phyloP scores from a whole-genome alignment of 73 alveolate species.

The Effrenium voratum region DNA sequence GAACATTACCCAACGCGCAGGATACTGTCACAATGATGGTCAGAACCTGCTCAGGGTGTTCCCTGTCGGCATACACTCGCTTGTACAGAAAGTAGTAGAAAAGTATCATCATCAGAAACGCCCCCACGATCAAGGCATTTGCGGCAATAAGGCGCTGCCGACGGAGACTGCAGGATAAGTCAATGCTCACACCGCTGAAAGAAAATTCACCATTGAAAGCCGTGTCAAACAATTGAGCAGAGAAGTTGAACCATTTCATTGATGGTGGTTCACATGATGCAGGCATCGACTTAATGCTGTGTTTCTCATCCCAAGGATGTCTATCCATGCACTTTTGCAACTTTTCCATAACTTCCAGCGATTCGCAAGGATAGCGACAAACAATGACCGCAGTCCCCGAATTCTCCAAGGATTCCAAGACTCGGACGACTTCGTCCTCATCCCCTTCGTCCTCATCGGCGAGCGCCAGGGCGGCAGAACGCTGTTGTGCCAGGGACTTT shows the following conservation, averaged over 20 bases:
- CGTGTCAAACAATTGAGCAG: conserved; percentile 12
- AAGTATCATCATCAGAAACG: conserved; percentile 46
- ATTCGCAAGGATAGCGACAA: conserved; percentile 70
- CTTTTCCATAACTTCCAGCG: conserved; percentile 5
- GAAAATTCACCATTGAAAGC: background rate
- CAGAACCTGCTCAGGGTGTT: conserved; percentile 27
- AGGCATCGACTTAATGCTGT: background rate
- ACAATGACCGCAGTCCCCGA: conserved; percentile 48
- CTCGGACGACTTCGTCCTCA: background rate
- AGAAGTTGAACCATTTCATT: conserved; percentile 52
- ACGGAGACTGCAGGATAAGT: background rate
- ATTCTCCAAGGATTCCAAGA: conserved; percentile 41
- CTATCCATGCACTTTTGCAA: conserved; percentile 31
- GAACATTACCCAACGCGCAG: conserved; percentile 69
- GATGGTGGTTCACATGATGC: conserved; percentile 81
- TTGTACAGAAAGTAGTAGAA: conserved; percentile 51
- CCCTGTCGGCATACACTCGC: conserved; percentile 28
- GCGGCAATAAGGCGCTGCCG: conserved; percentile 30
- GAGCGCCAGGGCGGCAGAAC: conserved; percentile 25
- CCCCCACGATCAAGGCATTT: conserved; percentile 50
- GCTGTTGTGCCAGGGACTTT: conserved; percentile 18
- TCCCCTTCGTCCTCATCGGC: background rate
- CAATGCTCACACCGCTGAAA: background rate
- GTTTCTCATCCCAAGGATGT: background rate
- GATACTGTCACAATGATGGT: background rate